Evolutionary conservation across 306 rosid genomes (phyloP), one percentile per base, ranked within the genome.

Genomic region (Glycyrrhiza uralensis): DNA sequence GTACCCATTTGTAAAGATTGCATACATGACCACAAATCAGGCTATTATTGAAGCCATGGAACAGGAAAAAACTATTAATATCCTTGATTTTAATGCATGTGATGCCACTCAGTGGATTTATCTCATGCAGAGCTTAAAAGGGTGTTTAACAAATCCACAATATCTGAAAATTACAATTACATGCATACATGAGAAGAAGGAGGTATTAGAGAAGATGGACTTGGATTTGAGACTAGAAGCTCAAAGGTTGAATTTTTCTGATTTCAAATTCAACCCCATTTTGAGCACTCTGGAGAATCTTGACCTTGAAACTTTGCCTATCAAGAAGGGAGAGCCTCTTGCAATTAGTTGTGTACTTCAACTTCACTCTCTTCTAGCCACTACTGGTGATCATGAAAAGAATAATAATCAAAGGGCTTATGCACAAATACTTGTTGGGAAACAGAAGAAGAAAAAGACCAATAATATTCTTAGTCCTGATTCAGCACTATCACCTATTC

Each of bases 301-400:
- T 13, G 79, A 77, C 50, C 46, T 87, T 8, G 91, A 84, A 59
- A 82, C 47, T 3, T 79, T 91, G 88, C 86, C 76, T 22, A 63
- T 88, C 8, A 81, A 79, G 74, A 82, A 85, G 12, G 97, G 89
- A 20, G 97, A 89, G 61, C 87, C 91, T 23, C 82, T 91, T 67
- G 97, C 89, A 9, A 82, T 88, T 0, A 87, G 92, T 62, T 85
- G 88, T 4, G 83, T 89, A 1, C 88, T 87, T 54, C 87, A 87
- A 54, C 79, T 88, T 39, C 97, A 91, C 76, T 71, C 87, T 26
- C 85, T 91, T 29, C 78, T 88, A 14, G 89, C 92, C 2, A 70
- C 61, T 0, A 82, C 84, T 39, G 80, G 87, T 15, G 89, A 77
- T n/a, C n/a, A n/a, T n/a, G n/a, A n/a, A n/a, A n/a, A n/a, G n/a